Evolutionary conservation across 148 eudicot species (phyloP).

Genomic region (Euryodendron excelsum): DNA sequence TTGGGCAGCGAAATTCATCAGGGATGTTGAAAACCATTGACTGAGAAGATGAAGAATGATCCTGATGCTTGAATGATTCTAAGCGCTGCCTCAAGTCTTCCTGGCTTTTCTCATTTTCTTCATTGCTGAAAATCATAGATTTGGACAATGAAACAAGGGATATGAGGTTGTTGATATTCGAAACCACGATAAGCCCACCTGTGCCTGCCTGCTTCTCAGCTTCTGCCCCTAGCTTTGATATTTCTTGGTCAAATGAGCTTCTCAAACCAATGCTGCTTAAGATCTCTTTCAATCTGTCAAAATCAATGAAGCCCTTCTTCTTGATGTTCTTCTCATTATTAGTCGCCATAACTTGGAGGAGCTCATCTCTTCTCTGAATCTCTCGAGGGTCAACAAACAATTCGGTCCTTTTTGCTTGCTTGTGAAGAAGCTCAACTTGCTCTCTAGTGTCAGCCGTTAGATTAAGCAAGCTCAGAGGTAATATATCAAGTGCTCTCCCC

Average conservation of each 20-base stretch:
- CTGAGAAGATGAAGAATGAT: constrained; percentile 15
- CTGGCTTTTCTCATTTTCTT: constrained; percentile 10
- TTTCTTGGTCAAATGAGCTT: constrained; percentile 36
- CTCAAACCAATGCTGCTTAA: constrained; percentile 36
- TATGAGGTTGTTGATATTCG: constrained; percentile 47
- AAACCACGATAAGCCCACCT: constrained; percentile 60
- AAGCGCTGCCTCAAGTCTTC: constrained; percentile 22
- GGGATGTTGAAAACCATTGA: constrained; percentile 38
- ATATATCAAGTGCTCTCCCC: constrained; percentile 53
- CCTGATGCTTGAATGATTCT: constrained; percentile 14
- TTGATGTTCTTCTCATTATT: constrained; percentile 22
- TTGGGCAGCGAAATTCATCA: constrained; percentile 65
- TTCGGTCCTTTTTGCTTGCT: constrained; percentile 48
- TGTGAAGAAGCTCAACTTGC: constrained; percentile 67
- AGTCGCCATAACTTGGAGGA: constrained; percentile 30
- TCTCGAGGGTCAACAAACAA: constrained; percentile 41
- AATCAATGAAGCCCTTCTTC: constrained; percentile 27
- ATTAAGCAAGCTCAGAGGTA: constrained; percentile 52
- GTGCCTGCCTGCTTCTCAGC: constrained; percentile 61
- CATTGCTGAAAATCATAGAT: constrained; percentile 31
- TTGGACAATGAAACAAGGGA: constrained; percentile 43
- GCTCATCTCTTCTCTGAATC: constrained; percentile 34
- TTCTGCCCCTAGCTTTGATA: constrained; percentile 47
- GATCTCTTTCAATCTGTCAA: constrained; percentile 21
- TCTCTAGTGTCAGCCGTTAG: constrained; percentile 47